Percentiles rank a stretch among this genome's conserved stretches.
Conservation (phyloP, 2,329 filamentous ascomycete genomes). For the Xylariomycetidae sp. region DNA sequence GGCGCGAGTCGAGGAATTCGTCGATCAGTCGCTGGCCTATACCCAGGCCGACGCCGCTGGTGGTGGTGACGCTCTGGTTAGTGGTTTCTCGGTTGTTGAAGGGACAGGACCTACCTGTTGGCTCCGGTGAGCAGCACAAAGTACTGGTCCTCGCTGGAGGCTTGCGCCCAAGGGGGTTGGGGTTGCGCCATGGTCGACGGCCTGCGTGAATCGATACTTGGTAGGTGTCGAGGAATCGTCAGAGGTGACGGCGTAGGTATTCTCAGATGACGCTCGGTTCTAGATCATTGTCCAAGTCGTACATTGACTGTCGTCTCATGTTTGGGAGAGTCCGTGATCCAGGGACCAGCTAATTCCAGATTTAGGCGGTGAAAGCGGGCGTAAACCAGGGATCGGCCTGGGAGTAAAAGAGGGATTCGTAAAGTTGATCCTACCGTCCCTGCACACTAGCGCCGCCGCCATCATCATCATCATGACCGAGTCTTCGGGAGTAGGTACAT, state of each 20-base stretch:
- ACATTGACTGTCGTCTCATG: too few species aligned
- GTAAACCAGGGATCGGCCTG: slow-evolving; percentile 4
- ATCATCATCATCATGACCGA: too few species aligned
- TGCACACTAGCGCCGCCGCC: too few species aligned
- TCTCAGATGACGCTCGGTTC: neutral
- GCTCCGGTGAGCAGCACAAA: slow-evolving; percentile 27
- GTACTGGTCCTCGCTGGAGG: slow-evolving; percentile 25
- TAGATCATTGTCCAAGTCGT: too few species aligned
- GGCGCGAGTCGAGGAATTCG: slow-evolving; percentile 71
- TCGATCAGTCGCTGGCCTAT: slow-evolving; percentile 82
- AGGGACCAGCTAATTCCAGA: too few species aligned
- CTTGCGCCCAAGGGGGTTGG: slow-evolving; percentile 26
- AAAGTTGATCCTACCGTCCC: neutral
- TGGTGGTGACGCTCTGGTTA: slow-evolving; percentile 1
- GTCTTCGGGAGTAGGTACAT: too few species aligned
- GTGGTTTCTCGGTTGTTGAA: neutral
- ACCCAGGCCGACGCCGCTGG: slow-evolving; percentile 81
- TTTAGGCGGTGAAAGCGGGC: slow-evolving; percentile 18
- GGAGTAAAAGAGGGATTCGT: neutral
- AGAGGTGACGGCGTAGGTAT: neutral
- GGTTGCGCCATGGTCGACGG: slow-evolving; percentile 16
- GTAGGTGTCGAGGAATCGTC: neutral
- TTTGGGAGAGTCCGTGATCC: too few species aligned
- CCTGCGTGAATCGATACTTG: neutral
- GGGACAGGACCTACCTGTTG: slow-evolving; percentile 29